Conservation (phyloP, 495 filamentous ascomycete species). For the Clohesyomyces aquaticus region DNA sequence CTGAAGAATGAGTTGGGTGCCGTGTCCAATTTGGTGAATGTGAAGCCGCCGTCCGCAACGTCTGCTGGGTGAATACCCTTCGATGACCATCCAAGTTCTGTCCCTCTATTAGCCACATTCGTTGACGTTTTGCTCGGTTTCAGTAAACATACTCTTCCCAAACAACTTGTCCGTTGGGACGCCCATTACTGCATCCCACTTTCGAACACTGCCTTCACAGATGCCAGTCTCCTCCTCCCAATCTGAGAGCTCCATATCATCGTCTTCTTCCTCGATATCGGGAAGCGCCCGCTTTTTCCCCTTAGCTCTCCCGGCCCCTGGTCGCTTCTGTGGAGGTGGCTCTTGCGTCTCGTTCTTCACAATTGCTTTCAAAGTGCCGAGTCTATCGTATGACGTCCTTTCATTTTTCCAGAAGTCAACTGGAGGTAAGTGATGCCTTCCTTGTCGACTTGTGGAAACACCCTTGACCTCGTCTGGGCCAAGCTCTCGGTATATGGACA, state of each 20-base stretch:
- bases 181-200: constrained; percentile 59
- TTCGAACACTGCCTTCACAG: constrained; percentile 60
- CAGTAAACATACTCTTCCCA: constrained; percentile 55
- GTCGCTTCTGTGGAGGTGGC: constrained; percentile 1
- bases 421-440: constrained; percentile 67
- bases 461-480: constrained; percentile 56
- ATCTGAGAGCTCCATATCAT: constrained; percentile 55
- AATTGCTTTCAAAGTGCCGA: constrained; percentile 71
- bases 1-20: constrained; percentile 78
- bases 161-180: constrained; percentile 56
- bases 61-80: constrained; percentile 66
- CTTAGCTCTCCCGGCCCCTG: constrained; percentile 23
- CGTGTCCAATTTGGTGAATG: constrained; percentile 78
- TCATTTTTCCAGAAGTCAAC: constrained; percentile 89
- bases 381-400: constrained; percentile 65
- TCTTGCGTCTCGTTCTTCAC: constrained; percentile 56
- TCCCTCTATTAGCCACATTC: background rate
- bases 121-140: background rate
- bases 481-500: constrained; percentile 73
- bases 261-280: constrained; percentile 51
- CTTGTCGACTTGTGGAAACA: constrained; percentile 56
- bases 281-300: constrained; percentile 36
- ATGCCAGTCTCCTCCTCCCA: constrained; percentile 67
- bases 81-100: constrained; percentile 67
- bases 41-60: constrained; percentile 76